Percentiles rank a stretch among this genome's conserved stretches.
These are phyloP conservation scores for Blastosporella zonata DNA, from an alignment of 1,284 basidiomycete species.

Conservation along the genomic window DNA sequence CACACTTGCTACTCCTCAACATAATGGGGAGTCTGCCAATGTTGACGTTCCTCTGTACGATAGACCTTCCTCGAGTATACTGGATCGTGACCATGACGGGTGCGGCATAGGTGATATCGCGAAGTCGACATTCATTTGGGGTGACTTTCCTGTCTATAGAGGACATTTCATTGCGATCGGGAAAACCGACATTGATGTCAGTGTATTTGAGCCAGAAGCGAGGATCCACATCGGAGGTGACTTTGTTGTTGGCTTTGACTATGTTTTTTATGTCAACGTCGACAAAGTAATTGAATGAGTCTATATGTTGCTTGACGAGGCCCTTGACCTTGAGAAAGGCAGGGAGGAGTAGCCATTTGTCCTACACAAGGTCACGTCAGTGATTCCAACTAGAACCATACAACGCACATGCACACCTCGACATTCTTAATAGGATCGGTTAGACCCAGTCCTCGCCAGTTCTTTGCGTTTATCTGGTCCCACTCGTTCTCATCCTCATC, in stretches of 20 bases:
- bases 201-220: slow-evolving; percentile 97
- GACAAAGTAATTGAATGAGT: slow-evolving; percentile 99
- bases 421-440: slow-evolving; percentile 78
- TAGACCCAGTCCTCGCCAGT: slow-evolving; percentile 71
- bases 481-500: slow-evolving; percentile 51
- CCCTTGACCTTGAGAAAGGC: slow-evolving; percentile 96
- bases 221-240: slow-evolving; percentile 96
- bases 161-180: slow-evolving; percentile 84
- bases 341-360: slow-evolving; percentile 95
- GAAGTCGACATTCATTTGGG: slow-evolving; percentile 95
- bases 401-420: slow-evolving; percentile 48
- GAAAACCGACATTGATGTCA: slow-evolving; percentile 91
- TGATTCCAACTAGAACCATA: background rate
- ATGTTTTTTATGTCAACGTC: slow-evolving; percentile 98
- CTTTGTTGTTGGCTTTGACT: slow-evolving; percentile 88
- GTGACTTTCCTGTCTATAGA: slow-evolving; percentile 84
- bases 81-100: slow-evolving; percentile 95
- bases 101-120: slow-evolving; percentile 95
- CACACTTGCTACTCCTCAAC: slow-evolving; percentile 94
- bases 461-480: slow-evolving; percentile 52
- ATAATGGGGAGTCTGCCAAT: slow-evolving; percentile 97
- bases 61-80: slow-evolving; percentile 91
- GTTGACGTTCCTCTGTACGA: slow-evolving; percentile 84
- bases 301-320: slow-evolving; percentile 99
- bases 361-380: slow-evolving; percentile 45